phyloP scores from a whole-genome alignment of 1,139 yeast species.

The Suhomyces kunorum region DNA sequence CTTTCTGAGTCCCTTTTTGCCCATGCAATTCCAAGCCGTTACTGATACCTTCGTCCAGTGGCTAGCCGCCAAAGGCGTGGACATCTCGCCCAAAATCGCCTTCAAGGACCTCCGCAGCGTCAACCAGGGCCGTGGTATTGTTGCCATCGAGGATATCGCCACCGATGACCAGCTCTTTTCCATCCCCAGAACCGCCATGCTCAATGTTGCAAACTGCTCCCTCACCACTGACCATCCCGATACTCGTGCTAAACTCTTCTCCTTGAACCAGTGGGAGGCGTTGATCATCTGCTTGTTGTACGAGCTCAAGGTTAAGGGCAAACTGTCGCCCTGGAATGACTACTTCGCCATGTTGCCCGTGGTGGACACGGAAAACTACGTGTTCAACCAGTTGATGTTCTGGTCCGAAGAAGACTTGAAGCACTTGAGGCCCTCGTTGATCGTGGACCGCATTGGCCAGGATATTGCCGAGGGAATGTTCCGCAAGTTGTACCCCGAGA shows the following conservation, averaged over 20 bases:
- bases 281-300: constrained; percentile 66
- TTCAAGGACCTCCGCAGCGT: constrained; percentile 59
- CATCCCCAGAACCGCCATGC: constrained; percentile 59
- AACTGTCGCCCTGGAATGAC: constrained; percentile 60
- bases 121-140: constrained; percentile 77
- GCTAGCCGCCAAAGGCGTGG: constrained; percentile 50
- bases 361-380: constrained; percentile 27
- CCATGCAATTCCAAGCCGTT: constrained; percentile 17
- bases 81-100: constrained; percentile 55
- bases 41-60: constrained; percentile 53
- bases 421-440: constrained; percentile 65
- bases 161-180: constrained; percentile 64
- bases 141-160: constrained; percentile 62
- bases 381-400: constrained; percentile 72
- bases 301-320: constrained; percentile 47
- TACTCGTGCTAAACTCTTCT: constrained; percentile 34
- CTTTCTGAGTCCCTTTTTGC: no score
- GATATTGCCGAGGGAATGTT: constrained; percentile 66
- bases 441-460: constrained; percentile 69
- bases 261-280: constrained; percentile 73
- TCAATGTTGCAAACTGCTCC: constrained; percentile 61
- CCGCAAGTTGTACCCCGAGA: constrained; percentile 28
- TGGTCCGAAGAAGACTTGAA: constrained; percentile 64
- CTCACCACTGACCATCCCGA: constrained; percentile 39
- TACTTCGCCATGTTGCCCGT: constrained; percentile 75